Evolutionary conservation across 1,284 basidiomycete species (phyloP).

Genomic region (Psilocybe mexicana): DNA sequence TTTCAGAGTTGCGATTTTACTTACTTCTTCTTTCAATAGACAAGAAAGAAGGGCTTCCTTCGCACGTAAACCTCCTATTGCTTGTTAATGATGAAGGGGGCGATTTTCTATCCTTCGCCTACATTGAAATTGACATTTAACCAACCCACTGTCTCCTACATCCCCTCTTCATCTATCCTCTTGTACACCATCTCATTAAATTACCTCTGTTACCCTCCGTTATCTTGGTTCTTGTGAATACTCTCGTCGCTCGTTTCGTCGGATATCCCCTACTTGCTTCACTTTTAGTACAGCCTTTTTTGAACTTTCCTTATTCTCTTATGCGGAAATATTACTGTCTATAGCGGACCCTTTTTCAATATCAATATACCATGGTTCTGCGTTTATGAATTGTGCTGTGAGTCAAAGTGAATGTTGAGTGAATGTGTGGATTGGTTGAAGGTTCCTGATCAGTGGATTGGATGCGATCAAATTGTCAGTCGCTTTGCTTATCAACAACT

Average conservation of each 20-base stretch:
- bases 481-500: conserved; percentile 31
- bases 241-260: conserved; percentile 52
- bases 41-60: conserved; percentile 77
- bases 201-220: conserved; percentile 40
- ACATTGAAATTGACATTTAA: conserved; percentile 31
- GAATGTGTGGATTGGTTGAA: not conserved
- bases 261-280: conserved; percentile 59
- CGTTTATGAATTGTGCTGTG: conserved; percentile 5
- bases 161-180: conserved; percentile 34
- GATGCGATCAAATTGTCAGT: conserved; percentile 16
- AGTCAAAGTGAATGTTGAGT: not conserved
- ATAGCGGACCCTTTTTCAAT: conserved; percentile 31
- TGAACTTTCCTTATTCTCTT: conserved; percentile 34
- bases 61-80: conserved; percentile 48
- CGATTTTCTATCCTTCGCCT: conserved; percentile 15
- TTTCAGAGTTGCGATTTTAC: not conserved
- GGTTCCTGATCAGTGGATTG: not conserved
- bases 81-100: conserved; percentile 23
- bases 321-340: conserved; percentile 36
- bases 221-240: conserved; percentile 47
- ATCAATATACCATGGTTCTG: conserved; percentile 45
- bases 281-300: conserved; percentile 50
- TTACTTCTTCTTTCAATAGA: conserved; percentile 33
- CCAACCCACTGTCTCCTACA: conserved; percentile 17
- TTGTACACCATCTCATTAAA: conserved; percentile 37